Base-by-base conservation (phyloP, 805 yeast species). In the Candida krabiensis region DNA sequence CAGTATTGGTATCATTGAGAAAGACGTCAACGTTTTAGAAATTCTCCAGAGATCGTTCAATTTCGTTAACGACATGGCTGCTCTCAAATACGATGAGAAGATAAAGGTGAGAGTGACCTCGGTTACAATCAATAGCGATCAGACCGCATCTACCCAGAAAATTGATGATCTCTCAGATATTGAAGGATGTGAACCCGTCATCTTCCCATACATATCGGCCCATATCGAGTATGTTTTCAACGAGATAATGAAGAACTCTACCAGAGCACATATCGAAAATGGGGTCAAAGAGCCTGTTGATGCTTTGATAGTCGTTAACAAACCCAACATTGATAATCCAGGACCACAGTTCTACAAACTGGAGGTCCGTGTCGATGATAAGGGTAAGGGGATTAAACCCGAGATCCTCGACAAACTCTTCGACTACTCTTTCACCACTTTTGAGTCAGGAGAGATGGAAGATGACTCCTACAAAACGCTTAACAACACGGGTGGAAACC, bases 161-260 rank as follows among this genome's bases (percentile, higher is more conserved):
- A 47, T 65, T 61, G 67, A 58, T 47, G 53, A 56, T 40, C 53
- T 64, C 52, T 35, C 56, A 52, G 19, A 53, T 35, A 15, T 37
- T 41, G 38, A 43, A 6, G 35, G 47, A 35, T 18, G 33, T 25
- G 25, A 41, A 18, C 40, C 51, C 4, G 67, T 86, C 12, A 63
- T 66, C 17, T 79, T 90, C 56, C 91, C 96, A 0, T 91, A 88
- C 59, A 83, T 91, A 30, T 87, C 93, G 15, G 81, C 83, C 30
- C 96, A 90, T 57, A 61, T 93, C 36, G 96, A 91, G 57, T 91
- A 93, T 56, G 79, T 91, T 33, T 69, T 89, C 40, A 86, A 86
- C 16, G 99, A 91, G 63, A 64, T 91, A 15, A 70, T 91, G 50
- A 91, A 91, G 62, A 91, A 91, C 61, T 77, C 96, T 5, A 80